A percentile compares a stretch with the other conserved stretches of the same genome.
Evolutionary conservation across 768 basidiomycete species (phyloP).

Genomic region (Podaxis carcinomalis): DNA sequence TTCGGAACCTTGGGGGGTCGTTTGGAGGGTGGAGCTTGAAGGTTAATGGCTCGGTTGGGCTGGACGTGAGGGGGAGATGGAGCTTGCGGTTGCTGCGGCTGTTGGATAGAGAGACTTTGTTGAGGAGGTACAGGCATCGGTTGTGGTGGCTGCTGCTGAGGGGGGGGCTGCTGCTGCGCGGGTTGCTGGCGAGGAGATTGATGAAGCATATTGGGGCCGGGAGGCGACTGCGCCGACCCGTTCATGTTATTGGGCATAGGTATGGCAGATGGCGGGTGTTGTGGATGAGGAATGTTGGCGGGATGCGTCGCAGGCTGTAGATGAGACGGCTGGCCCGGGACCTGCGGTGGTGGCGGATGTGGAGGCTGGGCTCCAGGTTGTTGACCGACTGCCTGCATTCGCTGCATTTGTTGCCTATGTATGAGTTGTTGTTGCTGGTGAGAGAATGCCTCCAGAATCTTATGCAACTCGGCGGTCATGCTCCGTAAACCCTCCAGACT

Average conservation of each 20-base stretch:
- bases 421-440: slow-evolving; percentile 18
- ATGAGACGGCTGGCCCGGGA: slow-evolving; percentile 7
- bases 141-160: slow-evolving; percentile 19
- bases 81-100: slow-evolving; percentile 18
- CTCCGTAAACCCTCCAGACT: slow-evolving; percentile 33
- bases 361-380: slow-evolving; percentile 13
- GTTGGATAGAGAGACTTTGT: slow-evolving; percentile 17
- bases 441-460: slow-evolving; percentile 29
- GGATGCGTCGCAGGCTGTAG: neutral
- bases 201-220: slow-evolving; percentile 7
- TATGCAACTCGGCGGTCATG: slow-evolving; percentile 42
- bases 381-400: slow-evolving; percentile 14
- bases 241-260: slow-evolving; percentile 13
- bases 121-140: slow-evolving; percentile 15
- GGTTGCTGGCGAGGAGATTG: slow-evolving; percentile 4
- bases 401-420: slow-evolving; percentile 4
- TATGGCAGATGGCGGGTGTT: neutral
- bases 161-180: slow-evolving; percentile 18
- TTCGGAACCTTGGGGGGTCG: neutral
- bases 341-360: slow-evolving; percentile 9
- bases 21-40: slow-evolving; percentile 6
- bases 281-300: neutral
- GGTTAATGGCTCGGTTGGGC: slow-evolving; percentile 2
- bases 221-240: slow-evolving; percentile 9
- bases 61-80: slow-evolving; percentile 8